These are phyloP conservation scores for Hypomyces perniciosus DNA, from an alignment of 2,329 filamentous ascomycete species.

Conservation along the genomic window DNA sequence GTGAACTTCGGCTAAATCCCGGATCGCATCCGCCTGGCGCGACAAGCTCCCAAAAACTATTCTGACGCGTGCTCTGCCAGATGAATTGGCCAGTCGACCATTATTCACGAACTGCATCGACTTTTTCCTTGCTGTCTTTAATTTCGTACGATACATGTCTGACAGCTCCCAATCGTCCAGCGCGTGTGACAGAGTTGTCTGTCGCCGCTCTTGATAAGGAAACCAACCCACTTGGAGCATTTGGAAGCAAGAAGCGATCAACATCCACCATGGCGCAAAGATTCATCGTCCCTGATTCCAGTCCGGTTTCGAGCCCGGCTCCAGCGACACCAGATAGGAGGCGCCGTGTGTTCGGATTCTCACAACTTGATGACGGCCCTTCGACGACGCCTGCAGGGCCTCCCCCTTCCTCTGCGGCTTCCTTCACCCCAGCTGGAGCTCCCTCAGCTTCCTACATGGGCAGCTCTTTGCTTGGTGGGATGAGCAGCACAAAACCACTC, in stretches of 20 bases:
- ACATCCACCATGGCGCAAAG: conserved; percentile 32
- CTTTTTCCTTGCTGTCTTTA: background rate
- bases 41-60: conserved; percentile 16
- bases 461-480: conserved; percentile 46
- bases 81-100: conserved; percentile 3
- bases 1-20: conserved; percentile 14
- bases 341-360: conserved; percentile 29
- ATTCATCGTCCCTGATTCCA: conserved; percentile 39
- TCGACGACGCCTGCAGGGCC: conserved; percentile 49
- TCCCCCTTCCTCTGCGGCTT: conserved; percentile 46
- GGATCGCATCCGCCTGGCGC: conserved; percentile 10
- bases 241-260: conserved; percentile 4
- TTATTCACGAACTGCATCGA: conserved; percentile 1
- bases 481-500: conserved; percentile 33
- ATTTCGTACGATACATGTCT: background rate
- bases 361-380: conserved; percentile 38
- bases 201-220: background rate
- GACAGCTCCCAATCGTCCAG: background rate
- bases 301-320: conserved; percentile 35
- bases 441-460: conserved; percentile 50
- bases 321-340: conserved; percentile 46
- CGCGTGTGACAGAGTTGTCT: conserved; percentile 5
- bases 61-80: conserved; percentile 15
- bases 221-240: background rate
- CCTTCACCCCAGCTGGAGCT: conserved; percentile 51